phyloP scores from a whole-genome alignment of 2,329 filamentous ascomycete species.

The Juglanconis sp. region DNA sequence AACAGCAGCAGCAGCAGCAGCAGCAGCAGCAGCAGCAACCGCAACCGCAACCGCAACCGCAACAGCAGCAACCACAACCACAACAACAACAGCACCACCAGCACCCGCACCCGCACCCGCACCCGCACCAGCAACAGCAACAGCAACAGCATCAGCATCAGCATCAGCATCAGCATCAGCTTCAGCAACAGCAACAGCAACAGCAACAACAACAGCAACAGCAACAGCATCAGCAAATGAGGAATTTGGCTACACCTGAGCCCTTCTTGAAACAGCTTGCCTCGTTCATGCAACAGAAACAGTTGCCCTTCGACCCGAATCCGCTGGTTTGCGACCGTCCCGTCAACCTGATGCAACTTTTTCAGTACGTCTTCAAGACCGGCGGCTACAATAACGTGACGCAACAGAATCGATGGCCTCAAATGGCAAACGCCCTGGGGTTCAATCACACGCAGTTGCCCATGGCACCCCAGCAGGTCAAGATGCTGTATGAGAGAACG shows the following conservation, averaged over 20 bases:
- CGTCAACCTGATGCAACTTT: slow-evolving; percentile 74
- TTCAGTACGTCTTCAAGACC: slow-evolving; percentile 70
- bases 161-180: no score
- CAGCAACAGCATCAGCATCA: slow-evolving; percentile 22
- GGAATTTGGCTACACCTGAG: slow-evolving; percentile 52
- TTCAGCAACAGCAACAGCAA: slow-evolving; percentile 20
- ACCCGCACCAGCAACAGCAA: slow-evolving; percentile 17
- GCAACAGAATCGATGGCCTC: slow-evolving; percentile 67
- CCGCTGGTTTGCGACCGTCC: slow-evolving; percentile 71
- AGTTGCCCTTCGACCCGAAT: slow-evolving; percentile 69
- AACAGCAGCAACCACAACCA: slow-evolving; percentile 17
- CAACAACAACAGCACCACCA: slow-evolving; percentile 3
- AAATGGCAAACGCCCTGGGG: slow-evolving; percentile 63
- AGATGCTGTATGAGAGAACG: slow-evolving; percentile 71
- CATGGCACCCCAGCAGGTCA: slow-evolving; percentile 66
- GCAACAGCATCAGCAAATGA: slow-evolving; percentile 18
- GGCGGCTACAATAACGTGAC: slow-evolving; percentile 76
- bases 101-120: neutral
- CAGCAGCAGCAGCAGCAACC: slow-evolving; percentile 23
- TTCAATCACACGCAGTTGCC: slow-evolving; percentile 63
- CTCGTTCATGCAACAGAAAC: slow-evolving; percentile 72
- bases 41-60: slow-evolving; percentile 29
- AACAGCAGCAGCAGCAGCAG: neutral
- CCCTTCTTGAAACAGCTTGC: slow-evolving; percentile 73
- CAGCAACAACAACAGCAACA: slow-evolving; percentile 40